These are phyloP conservation scores for Papiliotrema flavescens DNA, from an alignment of 1,284 basidiomycete species.

Conservation along the genomic window DNA sequence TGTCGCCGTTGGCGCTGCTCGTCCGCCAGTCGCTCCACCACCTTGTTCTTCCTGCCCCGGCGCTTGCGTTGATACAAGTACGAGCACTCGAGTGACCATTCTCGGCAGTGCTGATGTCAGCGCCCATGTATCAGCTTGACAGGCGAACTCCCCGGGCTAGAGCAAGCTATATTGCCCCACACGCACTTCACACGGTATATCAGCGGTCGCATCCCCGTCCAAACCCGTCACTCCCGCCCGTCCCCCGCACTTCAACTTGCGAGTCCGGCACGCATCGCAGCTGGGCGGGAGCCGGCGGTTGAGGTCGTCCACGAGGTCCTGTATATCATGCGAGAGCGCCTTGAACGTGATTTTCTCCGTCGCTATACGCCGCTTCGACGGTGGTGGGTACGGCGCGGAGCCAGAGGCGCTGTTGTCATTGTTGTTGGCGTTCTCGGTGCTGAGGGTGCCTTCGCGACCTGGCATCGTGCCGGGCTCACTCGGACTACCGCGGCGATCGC, in stretches of 20 bases:
- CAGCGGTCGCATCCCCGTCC: slow-evolving; percentile 10
- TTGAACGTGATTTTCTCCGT: too few relatives aligned
- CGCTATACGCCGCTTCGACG: not conserved
- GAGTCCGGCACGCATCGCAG: slow-evolving; percentile 24
- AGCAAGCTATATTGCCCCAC: too few relatives aligned
- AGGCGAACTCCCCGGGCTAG: too few relatives aligned
- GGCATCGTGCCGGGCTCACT: not conserved
- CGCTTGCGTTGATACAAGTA: slow-evolving; percentile 26
- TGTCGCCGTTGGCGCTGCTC: slow-evolving; percentile 11
- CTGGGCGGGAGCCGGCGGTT: slow-evolving; percentile 5
- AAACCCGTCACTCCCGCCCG: slow-evolving; percentile 18
- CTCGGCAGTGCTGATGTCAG: slow-evolving; percentile 17
- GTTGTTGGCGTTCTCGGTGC: not conserved
- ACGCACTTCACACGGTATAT: slow-evolving; percentile 20
- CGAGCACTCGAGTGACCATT: slow-evolving; percentile 24
- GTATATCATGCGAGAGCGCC: not conserved
- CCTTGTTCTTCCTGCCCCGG: slow-evolving; percentile 22
- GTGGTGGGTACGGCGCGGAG: not conserved
- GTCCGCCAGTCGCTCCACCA: slow-evolving; percentile 19
- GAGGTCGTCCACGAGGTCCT: not conserved
- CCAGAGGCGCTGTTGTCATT: not conserved
- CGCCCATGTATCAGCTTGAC: too few relatives aligned
- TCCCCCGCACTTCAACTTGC: slow-evolving; percentile 25
- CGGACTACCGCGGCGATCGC: too few relatives aligned
- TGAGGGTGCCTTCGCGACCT: not conserved